Evolutionary conservation across 495 filamentous ascomycete genomes (phyloP), one percentile per base, ranked within the genome.

Genomic region (Penicillium ochrochloron): DNA sequence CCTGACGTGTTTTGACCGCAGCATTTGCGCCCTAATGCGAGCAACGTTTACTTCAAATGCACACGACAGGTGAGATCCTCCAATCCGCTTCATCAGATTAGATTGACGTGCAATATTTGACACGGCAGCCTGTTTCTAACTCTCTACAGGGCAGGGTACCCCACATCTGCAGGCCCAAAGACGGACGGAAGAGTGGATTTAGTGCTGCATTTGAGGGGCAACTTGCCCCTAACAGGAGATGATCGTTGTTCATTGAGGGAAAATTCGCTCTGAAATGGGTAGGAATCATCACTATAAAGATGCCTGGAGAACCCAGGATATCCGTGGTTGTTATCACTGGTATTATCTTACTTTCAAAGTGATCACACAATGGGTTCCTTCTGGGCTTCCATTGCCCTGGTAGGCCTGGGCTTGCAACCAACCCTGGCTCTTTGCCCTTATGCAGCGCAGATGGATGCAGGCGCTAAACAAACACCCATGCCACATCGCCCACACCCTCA

Each of bases 211-310:
- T 2, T 10, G 42, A 46, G n/a, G 42, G 5, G 42, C 42, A n/a
- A 21, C n/a, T 46, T 9, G n/a, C n/a, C 42, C 42, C 17, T 46
- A 46, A 21, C 42, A 46, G 19, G 42, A 46, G 6, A 46, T 8
- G 42, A 46, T 46, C 42, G 42, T 19, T 46, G 42, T 7, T 46
- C 42, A n/a, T 17, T 3, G 42, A 21, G 42, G 17, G 42, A 46
- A 21, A 46, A 11, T 46, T 21, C 42, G 14, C 17, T 46, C n/a
- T 46, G 42, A 21, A 46, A 46, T 1, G 1, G 7, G 42, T 21
- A 46, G 42, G 42, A 46, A 46, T 46, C 42, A 5, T 46, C 42
- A 46, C n/a, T 46, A 46, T 46, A 46, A 46, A 46, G 42, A 46
- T 21, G 42, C 42, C 19, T 0, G 19, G n/a, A 21, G 19, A 1